Evolutionary conservation across 768 basidiomycete genomes (phyloP).

Genomic region (Suillus spraguei): DNA sequence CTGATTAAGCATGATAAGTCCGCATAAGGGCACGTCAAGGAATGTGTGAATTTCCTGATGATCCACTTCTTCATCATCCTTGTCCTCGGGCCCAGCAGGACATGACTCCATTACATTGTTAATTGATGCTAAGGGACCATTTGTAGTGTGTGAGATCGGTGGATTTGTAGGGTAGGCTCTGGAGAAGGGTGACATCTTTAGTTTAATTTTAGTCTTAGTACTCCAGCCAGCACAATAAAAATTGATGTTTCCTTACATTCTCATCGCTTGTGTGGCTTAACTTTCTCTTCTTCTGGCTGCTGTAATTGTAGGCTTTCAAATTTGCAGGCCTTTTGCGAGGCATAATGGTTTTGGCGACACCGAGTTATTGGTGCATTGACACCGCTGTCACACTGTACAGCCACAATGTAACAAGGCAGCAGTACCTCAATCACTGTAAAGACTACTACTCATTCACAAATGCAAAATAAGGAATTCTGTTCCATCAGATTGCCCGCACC

Average conservation of each 20-base stretch:
- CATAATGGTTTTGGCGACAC: background rate
- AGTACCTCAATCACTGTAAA: background rate
- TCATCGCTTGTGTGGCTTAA: background rate
- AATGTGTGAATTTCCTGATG: no score
- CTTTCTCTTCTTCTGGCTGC: background rate
- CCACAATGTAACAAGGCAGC: background rate
- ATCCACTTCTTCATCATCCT: no score
- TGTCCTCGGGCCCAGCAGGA: no score
- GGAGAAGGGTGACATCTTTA: background rate
- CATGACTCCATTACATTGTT: no score
- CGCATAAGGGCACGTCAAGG: no score
- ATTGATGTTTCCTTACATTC: no score
- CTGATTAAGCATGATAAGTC: no score
- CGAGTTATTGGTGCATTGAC: background rate
- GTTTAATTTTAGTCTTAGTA: no score
- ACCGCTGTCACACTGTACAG: background rate
- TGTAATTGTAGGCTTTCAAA: background rate
- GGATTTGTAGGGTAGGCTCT: background rate
- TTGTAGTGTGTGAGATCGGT: no score
- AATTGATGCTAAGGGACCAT: no score
- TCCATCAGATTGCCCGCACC: background rate
- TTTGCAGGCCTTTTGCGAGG: slow-evolving; percentile 1
- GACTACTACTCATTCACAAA: background rate
- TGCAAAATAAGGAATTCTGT: background rate
- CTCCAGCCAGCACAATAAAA: no score